Conservation (phyloP, 2,329 filamentous ascomycete species). For the Neurospora crassa region DNA sequence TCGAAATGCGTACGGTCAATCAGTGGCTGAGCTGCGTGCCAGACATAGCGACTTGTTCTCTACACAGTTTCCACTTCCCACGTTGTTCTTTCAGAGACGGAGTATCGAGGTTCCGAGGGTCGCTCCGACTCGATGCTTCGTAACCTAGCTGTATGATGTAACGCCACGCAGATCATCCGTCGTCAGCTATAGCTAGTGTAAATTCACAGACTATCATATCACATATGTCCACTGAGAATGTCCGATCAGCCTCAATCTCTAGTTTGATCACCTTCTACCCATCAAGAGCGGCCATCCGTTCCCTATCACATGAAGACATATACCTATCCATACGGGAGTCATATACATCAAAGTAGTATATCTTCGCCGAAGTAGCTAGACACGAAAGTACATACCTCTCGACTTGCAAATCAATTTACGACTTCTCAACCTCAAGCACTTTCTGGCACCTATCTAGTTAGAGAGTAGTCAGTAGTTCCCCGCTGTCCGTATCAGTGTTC, state of each 20-base stretch:
- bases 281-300: background rate
- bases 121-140: background rate
- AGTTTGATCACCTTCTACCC: background rate
- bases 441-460: no score
- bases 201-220: background rate
- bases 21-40: background rate
- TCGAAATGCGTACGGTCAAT: background rate
- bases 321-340: background rate
- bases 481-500: no score
- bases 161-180: background rate
- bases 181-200: background rate
- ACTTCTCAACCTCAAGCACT: no score
- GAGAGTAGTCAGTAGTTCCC: no score
- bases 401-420: no score
- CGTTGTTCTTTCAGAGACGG: background rate
- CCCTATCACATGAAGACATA: background rate
- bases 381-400: background rate
- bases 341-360: background rate
- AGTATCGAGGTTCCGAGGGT: background rate
- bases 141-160: background rate
- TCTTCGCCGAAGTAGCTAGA: background rate
- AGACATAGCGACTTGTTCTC: background rate
- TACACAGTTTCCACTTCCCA: background rate
- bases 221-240: no score
- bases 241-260: background rate